Conservation (phyloP, 805 yeast genomes). For the Candida coleopterorum region DNA sequence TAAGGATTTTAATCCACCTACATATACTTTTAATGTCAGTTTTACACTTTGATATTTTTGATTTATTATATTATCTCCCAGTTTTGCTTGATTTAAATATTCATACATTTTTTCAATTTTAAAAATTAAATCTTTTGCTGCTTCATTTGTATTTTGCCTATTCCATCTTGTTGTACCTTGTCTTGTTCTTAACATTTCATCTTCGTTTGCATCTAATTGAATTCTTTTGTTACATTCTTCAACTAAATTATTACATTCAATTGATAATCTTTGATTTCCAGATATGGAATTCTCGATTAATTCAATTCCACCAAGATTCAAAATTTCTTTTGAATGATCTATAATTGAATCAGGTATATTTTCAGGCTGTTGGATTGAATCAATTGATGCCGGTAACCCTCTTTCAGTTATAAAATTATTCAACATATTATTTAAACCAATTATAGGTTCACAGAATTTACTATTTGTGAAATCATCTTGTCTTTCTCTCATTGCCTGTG, state of each 20-base stretch:
- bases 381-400: constrained; percentile 60
- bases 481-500: constrained; percentile 65
- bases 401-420: constrained; percentile 41
- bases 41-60: constrained; percentile 46
- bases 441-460: constrained; percentile 42
- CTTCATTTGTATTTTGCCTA: constrained; percentile 42
- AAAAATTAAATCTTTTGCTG: constrained; percentile 34
- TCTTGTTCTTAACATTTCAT: constrained; percentile 43
- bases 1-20: constrained; percentile 34
- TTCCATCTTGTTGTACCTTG: constrained; percentile 56
- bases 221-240: constrained; percentile 45
- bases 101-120: constrained; percentile 41
- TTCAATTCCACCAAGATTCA: constrained; percentile 47
- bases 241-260: constrained; percentile 38
- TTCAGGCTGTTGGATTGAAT: constrained; percentile 54
- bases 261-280: constrained; percentile 43
- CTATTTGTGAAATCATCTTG: constrained; percentile 51
- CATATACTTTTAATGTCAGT: constrained; percentile 39
- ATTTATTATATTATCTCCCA: constrained; percentile 55
- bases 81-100: constrained; percentile 52
- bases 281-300: constrained; percentile 37
- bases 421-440: constrained; percentile 41
- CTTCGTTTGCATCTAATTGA: constrained; percentile 49
- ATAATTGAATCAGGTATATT: constrained; percentile 54
- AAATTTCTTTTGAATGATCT: constrained; percentile 51